Base-by-base conservation (phyloP, 176 grass and related monocot species). In the Phyllostachys edulis region DNA sequence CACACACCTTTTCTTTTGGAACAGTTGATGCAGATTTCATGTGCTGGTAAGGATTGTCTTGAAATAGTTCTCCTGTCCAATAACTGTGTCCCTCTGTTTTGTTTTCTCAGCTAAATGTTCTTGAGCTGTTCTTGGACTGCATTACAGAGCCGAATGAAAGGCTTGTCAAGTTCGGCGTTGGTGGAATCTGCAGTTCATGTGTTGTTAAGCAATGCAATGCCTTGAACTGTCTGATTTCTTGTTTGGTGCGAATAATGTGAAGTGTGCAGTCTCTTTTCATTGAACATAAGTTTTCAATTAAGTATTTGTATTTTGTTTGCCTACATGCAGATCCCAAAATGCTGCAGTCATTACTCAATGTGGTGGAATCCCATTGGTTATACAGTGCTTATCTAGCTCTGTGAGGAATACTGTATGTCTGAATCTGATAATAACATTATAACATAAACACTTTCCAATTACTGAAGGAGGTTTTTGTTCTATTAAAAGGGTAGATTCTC, bases 131-230 rank as follows among this genome's bases (percentile, higher is more conserved):
- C 76, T 85, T 98, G 81, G 96, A 98, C 76, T 98, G 96, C 83
- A 93, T 98, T 71, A 96, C 91, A 1, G 96, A 98, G 77, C 89
- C 89, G 79, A 94, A 94, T 86, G 96, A 96, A 94, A 94, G 92
- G 75, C 88, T 98, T 36, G 32, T 95, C 7, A 91, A 98, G 85
- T 95, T 92, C 6, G 91, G 93, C 1, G n/a, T 96, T 51, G 93
- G 89, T 81, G 91, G 96, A 79, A 85, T 98, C 34, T 98, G 93
- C 18, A 95, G 96, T 62, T 98, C 91, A 60, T 94, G 79, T 86
- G 82, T 85, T 12, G 93, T 91, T 96, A 76, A 92, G 87, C 50
- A 78, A 50, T 32, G 18, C 21, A 65, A 56, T 73, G 50, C 20
- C 6, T 80, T 29, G 0, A 64, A 78, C 39, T 77, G 2, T 63